phyloP scores from a whole-genome alignment of 2,329 filamentous ascomycete species.

The Aspergillus fumigatiaffinis region DNA sequence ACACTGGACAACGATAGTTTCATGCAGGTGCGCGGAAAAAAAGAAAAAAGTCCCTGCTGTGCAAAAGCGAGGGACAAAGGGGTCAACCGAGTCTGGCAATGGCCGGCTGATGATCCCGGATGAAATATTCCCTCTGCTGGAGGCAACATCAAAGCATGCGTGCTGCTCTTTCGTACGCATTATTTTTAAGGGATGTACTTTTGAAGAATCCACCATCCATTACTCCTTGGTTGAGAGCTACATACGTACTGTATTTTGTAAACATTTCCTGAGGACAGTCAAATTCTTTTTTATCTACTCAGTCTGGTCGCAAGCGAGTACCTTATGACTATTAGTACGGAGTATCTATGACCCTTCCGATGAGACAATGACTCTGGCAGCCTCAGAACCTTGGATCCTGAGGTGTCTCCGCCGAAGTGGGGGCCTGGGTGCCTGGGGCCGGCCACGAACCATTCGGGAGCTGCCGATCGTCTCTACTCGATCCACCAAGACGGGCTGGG shows the following conservation, averaged over 20 bases:
- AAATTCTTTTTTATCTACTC: background rate
- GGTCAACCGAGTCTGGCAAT: background rate
- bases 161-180: background rate
- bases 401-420: background rate
- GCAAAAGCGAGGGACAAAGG: background rate
- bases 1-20: background rate
- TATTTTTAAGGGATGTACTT: too few species aligned
- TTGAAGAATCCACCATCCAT: too few species aligned
- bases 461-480: slow-evolving; percentile 5
- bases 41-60: background rate
- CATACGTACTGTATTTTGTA: background rate
- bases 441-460: slow-evolving; percentile 9
- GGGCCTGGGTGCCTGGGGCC: background rate
- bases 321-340: too few species aligned
- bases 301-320: background rate
- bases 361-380: too few species aligned
- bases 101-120: background rate
- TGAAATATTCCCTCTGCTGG: too few species aligned
- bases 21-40: background rate
- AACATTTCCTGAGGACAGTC: too few species aligned
- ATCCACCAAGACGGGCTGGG: too few species aligned
- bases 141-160: too few species aligned
- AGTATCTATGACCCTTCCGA: too few species aligned
- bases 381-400: background rate
- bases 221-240: background rate